Base-by-base conservation (phyloP, 139 green algal species). In the Pleodorina starrii region DNA sequence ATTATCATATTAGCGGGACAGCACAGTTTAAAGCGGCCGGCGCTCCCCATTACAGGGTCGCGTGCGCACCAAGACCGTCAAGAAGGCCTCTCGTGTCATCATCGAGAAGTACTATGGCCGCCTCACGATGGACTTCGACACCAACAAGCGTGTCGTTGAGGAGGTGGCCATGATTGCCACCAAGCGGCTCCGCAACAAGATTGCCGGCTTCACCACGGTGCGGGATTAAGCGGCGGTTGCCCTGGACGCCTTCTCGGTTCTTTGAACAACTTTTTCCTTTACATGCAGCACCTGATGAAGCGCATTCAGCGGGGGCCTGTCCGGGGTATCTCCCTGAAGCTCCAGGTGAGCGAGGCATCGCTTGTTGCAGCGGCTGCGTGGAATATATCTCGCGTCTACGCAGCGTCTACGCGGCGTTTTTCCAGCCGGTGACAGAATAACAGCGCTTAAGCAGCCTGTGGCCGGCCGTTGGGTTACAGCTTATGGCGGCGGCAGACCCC, bases 41-140 rank as follows among this genome's bases (percentile, higher is more conserved):
- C 32, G 68, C 29, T 76, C 38, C 5, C 48, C 44, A 66, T 42
- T 74, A 23, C 91, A 97, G 98, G 98, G 96, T 95, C 98, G 98
- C 90, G 98, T 99, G 74, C 96, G 98, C 66, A 99, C 98, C 68
- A 99, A 99, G 95, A 99, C 98, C 71, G 97, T 99, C 66, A 99
- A 99, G 96, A 99, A 98, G 94, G 98, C 98, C 63, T 97, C 95
- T 79, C 94, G 98, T 42, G 93, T 97, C 57, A 99, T 99, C 88
- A 98, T 99, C 84, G 98, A 99, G 96, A 99, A 99, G 96, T 99
- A 99, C 94, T 99, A 99, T 94, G 95, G 94, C 90, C 93, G 96
- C 38, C 95, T 99, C 68, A 99, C 98, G 40, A 38, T 98, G 46
- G 98, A 99, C 94, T 99, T 99, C 84, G 95, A 98, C 93, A 99